Evolutionary conservation across 106 monocot species (phyloP).

Genomic region (Allium fistulosum): DNA sequence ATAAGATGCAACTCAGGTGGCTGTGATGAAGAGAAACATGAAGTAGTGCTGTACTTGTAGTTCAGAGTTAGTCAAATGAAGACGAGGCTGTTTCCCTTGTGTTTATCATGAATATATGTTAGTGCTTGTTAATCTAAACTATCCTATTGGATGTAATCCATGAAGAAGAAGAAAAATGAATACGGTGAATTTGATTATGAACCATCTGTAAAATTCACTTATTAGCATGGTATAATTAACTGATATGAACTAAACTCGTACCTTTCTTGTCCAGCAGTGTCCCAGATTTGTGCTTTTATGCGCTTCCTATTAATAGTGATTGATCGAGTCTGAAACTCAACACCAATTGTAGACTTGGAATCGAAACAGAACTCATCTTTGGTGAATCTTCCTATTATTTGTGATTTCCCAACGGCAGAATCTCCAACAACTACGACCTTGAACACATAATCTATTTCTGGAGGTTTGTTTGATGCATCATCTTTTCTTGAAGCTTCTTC

Average conservation of each 20-base stretch:
- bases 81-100: no score
- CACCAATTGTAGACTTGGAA: conserved; percentile 51
- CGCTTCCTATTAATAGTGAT: conserved; percentile 31
- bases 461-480: not conserved
- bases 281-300: conserved; percentile 82
- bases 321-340: conserved; percentile 63
- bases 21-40: no score
- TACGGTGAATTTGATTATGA: no score
- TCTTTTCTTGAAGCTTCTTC: not conserved
- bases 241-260: not conserved
- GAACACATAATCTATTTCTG: conserved; percentile 50
- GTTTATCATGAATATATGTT: no score
- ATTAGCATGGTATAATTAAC: no score
- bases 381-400: conserved; percentile 45
- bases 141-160: no score
- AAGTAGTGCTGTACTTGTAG: no score
- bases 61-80: no score
- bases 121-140: no score
- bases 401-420: conserved; percentile 52
- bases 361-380: conserved; percentile 40
- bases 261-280: conserved; percentile 64
- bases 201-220: no score
- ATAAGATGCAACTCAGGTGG: no score
- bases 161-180: no score
- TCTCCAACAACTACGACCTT: conserved; percentile 52